Evolutionary conservation across 2,329 filamentous ascomycete genomes (phyloP), one percentile per base, ranked within the genome.

Genomic region (Metarhizium robertsii): DNA sequence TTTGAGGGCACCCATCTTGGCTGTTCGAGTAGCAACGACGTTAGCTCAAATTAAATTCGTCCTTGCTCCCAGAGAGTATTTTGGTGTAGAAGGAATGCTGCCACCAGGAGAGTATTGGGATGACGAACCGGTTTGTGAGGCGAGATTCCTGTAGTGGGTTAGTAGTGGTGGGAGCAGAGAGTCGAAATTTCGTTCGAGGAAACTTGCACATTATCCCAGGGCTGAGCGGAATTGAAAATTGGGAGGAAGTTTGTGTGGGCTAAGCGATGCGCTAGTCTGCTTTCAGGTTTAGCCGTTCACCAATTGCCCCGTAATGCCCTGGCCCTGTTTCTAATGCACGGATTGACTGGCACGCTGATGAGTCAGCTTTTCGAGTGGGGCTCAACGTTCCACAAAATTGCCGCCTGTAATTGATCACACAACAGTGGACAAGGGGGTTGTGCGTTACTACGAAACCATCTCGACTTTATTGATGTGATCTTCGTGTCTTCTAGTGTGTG

Each of bases 1-100:
- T 84, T 99, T 99, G 79, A 96, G 90, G 84, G 92, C 92, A 89
- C 94, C 94, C 94, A 96, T 96, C 85, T 92, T 83, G 75, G 72
- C 79, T 82, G 66, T 67, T 61, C 18, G 36, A 16, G 32, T 18
- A 40, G 20, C 16, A 38, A 30, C 20, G 16, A 18, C 42, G 50
- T 59, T 46, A 58, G 54, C 36, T 47, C 16, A 25, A 43, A 18
- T 16, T 7, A 14, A 30, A 29, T 29, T 29, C 20, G n/a, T 30
- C 20, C 25, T 29, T 48, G 4, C 45, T 48, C 30, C 13, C 42
- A 16, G 5, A 8, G 8, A 46, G 25, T 25, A 25, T 25, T 25
- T 25, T 25, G 25, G 25, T 25, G 30, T 8, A 11, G 32, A 34
- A 34, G 7, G 32, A 34, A 34, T 34, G 32, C 32, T 34, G 10